Evolutionary conservation across 306 rosid species (phyloP).

Genomic region (Neltuma alba): DNA sequence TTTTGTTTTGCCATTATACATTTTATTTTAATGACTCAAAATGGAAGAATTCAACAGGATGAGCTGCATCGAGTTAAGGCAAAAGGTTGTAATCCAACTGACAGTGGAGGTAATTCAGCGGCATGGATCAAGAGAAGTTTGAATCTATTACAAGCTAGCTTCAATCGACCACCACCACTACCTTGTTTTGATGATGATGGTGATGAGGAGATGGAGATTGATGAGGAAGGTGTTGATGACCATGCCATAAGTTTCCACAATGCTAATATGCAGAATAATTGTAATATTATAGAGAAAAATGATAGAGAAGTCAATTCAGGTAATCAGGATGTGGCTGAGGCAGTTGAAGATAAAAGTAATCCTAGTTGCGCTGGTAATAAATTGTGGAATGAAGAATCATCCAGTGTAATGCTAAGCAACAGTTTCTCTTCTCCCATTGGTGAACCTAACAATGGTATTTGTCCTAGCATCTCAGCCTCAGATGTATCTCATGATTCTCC

Average conservation of each 20-base stretch:
- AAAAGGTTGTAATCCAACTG: conserved; percentile 62
- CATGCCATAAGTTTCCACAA: conserved; percentile 29
- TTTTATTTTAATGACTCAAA: conserved; percentile 37
- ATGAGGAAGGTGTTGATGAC: conserved; percentile 77
- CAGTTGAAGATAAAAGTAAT: conserved; percentile 33
- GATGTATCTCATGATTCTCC: conserved; percentile 51
- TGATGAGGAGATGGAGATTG: conserved; percentile 99
- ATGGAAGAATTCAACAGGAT: conserved; percentile 61
- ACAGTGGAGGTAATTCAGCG: conserved; percentile 78
- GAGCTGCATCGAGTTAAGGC: conserved; percentile 83
- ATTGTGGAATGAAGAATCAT: conserved; percentile 49
- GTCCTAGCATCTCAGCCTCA: conserved; percentile 42
- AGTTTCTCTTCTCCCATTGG: conserved; percentile 42
- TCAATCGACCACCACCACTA: conserved; percentile 56
- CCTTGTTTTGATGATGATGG: conserved; percentile 75
- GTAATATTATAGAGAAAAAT: conserved; percentile 41
- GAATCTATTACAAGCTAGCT: conserved; percentile 68
- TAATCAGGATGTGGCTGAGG: conserved; percentile 41
- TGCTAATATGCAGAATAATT: conserved; percentile 23
- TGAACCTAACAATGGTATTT: conserved; percentile 44
- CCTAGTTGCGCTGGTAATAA: conserved; percentile 45
- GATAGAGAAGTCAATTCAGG: conserved; percentile 34
- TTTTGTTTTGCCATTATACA: conserved; percentile 25
- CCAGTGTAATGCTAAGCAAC: conserved; percentile 34
- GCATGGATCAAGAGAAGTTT: conserved; percentile 95